Evolutionary conservation across 2,329 filamentous ascomycete genomes (phyloP), one percentile per base, ranked within the genome.

Genomic region (Graphilbum sp.): DNA sequence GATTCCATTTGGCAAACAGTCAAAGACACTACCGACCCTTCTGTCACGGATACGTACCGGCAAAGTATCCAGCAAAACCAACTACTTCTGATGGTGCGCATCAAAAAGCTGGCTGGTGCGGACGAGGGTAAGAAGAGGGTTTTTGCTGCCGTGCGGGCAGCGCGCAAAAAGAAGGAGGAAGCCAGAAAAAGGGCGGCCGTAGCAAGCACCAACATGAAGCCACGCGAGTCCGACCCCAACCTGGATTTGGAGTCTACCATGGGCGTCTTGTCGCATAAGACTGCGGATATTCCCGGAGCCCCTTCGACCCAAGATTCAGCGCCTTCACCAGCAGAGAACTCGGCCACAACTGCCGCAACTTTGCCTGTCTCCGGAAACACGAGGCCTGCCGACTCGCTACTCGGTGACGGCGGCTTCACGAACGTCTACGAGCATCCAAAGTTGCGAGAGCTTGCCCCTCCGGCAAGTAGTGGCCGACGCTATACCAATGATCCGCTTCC

Each of bases 1-100:
- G 83, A 90, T 50, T 78, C 78, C 27, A 88, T 88, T 35, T 81
- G 81, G 66, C 79, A 86, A 52, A 82, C 79, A 3, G 80, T 90
- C 52, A 86, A 85, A 54, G 76, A 85, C 48, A 76, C 77, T 37
- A 81, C 75, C 0, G 75, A 82, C 35, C 75, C 79, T 30, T 72
- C 75, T 15, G 81, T 85, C 3, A 72, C 79, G 1, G 73, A 72
- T 16, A 73, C 85, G n/a, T 88, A 87, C 51, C 73, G 75, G 27
- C 70, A 84, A 49, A 85, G 82, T 42, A 86, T 88, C 45, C 72
- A 80, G 41, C 78, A 86, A 46, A 87, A 85, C 49, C 83, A 90
- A 53, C 62, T 85, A 31, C 79, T 83, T 58, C 62, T 88, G 16
- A 73, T 88, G 51, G 80, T 83, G 36, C 67, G 79, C 36, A 87